A percentile compares a stretch with the other conserved stretches of the same genome.
Conservation (phyloP, 495 filamentous ascomycete species). For the Podospora bellae-mahoneyi region DNA sequence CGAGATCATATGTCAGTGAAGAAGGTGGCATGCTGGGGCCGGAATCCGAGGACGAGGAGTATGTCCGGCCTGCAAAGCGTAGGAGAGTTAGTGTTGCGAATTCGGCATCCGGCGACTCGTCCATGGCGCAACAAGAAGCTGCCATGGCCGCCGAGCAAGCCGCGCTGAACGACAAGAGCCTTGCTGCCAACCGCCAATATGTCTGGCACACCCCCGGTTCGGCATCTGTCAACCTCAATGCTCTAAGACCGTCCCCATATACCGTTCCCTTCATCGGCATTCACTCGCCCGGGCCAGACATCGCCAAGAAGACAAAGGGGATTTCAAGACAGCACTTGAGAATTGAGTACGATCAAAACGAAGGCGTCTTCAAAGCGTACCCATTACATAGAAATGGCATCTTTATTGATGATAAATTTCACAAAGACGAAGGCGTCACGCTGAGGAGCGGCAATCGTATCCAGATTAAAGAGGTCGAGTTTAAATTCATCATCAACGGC, state of each 20-base stretch:
- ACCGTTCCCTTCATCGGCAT: conserved; percentile 76
- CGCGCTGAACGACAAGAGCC: conserved; percentile 27
- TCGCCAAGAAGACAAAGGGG: conserved; percentile 59
- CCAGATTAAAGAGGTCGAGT: conserved; percentile 73
- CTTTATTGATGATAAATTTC: conserved; percentile 73
- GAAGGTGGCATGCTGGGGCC: conserved; percentile 53
- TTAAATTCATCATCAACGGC: conserved; percentile 72
- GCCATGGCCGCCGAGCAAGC: conserved; percentile 14
- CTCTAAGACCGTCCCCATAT: conserved; percentile 54
- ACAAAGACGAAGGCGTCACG: conserved; percentile 58
- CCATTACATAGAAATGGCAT: conserved; percentile 83
- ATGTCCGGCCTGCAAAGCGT: conserved; percentile 38
- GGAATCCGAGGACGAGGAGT: conserved; percentile 45
- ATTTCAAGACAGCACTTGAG: conserved; percentile 86
- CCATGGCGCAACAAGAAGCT: conserved; percentile 9
- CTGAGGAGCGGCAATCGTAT: conserved; percentile 70
- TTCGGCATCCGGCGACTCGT: conserved; percentile 25
- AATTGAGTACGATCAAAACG: conserved; percentile 74
- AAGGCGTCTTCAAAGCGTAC: conserved; percentile 71
- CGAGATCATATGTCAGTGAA: conserved; percentile 52
- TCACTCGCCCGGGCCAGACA: conserved; percentile 63
- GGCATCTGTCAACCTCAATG: conserved; percentile 48
- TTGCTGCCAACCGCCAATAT: conserved; percentile 45
- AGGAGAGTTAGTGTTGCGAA: conserved; percentile 32
- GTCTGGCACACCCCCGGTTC: conserved; percentile 50